Evolutionary conservation across 257 asterid genomes (phyloP).

Genomic region (Mitragyna speciosa): DNA sequence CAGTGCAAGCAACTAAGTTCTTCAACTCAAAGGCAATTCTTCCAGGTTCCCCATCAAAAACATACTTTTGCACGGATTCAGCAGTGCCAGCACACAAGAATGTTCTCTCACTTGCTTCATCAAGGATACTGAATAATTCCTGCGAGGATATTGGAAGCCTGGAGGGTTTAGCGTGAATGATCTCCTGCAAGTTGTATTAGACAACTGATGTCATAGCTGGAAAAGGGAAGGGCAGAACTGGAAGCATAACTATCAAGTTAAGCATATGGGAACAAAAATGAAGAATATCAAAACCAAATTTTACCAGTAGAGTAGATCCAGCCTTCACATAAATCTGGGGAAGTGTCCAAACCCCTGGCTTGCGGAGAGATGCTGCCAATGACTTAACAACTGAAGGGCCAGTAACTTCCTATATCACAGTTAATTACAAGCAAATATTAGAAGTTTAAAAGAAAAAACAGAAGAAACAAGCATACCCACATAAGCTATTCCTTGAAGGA

Average conservation of each 20-base stretch:
- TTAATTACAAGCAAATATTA: background rate
- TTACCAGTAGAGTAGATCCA: constrained; percentile 74
- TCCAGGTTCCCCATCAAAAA: constrained; percentile 71
- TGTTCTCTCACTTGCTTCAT: constrained; percentile 92
- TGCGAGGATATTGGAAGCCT: constrained; percentile 64
- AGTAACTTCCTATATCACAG: constrained; percentile 54
- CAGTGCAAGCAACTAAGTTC: constrained; percentile 74
- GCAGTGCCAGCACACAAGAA: constrained; percentile 92
- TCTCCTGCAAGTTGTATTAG: constrained; percentile 53
- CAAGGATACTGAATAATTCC: constrained; percentile 82
- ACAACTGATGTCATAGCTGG: constrained; percentile 16
- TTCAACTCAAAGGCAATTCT: constrained; percentile 66
- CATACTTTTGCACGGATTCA: constrained; percentile 64
- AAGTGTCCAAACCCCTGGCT: constrained; percentile 67
- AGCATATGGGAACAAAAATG: constrained; percentile 4
- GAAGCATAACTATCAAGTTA: constrained; percentile 12
- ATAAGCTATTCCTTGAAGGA: background rate
- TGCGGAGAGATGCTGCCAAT: constrained; percentile 56
- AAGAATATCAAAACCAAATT: constrained; percentile 21
- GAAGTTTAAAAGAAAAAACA: background rate
- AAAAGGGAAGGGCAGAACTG: constrained; percentile 11
- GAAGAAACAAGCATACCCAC: background rate
- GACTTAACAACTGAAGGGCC: constrained; percentile 58
- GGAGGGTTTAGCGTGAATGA: constrained; percentile 67
- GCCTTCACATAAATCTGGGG: constrained; percentile 72